A percentile compares a stretch with the other conserved stretches of the same genome.
These are phyloP conservation scores for Diaporthe citrichinensis DNA, from an alignment of 2,329 filamentous ascomycete genomes.

Conservation along the genomic window DNA sequence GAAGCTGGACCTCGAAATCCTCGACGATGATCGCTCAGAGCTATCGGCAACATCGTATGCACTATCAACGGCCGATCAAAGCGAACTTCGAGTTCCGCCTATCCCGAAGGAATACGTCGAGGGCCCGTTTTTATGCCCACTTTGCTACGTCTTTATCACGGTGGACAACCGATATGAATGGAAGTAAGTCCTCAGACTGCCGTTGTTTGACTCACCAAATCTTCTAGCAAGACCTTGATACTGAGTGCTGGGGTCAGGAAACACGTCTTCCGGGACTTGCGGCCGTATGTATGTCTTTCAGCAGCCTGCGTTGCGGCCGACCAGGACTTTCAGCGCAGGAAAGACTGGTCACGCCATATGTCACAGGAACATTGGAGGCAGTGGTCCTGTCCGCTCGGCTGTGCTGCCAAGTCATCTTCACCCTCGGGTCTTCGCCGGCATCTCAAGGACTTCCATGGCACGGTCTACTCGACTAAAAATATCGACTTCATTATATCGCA, in stretches of 20 bases:
- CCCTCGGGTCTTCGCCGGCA: background rate
- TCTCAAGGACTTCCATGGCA: background rate
- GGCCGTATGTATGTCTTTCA: background rate
- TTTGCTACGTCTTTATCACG: slow-evolving; percentile 9
- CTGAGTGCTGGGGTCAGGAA: background rate
- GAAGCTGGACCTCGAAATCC: background rate
- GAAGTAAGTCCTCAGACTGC: slow-evolving; percentile 3
- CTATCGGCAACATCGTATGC: slow-evolving; percentile 10
- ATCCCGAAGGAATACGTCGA: background rate
- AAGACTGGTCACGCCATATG: slow-evolving; percentile 23
- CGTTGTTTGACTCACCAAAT: background rate
- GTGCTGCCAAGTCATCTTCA: background rate
- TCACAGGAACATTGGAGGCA: slow-evolving; percentile 20
- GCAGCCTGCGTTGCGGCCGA: background rate
- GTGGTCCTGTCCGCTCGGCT: slow-evolving; percentile 8
- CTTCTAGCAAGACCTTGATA: background rate
- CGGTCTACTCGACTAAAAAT: background rate
- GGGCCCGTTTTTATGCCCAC: slow-evolving; percentile 20
- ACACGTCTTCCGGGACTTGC: slow-evolving; percentile 16
- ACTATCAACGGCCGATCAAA: background rate
- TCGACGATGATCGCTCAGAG: slow-evolving; percentile 10
- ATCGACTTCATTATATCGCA: background rate
- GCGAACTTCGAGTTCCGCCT: slow-evolving; percentile 10
- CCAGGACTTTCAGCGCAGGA: background rate
- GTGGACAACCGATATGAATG: slow-evolving; percentile 6